phyloP scores from a whole-genome alignment of 2,329 filamentous ascomycete genomes.

The Juglanconis sp. region DNA sequence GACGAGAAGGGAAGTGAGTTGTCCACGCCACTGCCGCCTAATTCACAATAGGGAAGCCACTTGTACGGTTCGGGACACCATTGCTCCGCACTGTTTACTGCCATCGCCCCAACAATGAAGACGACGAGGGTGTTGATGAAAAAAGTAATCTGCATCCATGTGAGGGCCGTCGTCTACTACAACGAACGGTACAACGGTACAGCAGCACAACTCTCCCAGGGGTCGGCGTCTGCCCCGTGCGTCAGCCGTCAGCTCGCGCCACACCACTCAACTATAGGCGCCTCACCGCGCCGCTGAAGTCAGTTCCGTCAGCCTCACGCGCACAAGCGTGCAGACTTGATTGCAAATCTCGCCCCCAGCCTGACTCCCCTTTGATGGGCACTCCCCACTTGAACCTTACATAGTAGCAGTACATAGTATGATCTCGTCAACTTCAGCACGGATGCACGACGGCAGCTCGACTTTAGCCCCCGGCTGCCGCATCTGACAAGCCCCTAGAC shows the following conservation, averaged over 20 bases:
- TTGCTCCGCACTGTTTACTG: neutral
- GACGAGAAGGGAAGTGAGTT: conserved; percentile 4
- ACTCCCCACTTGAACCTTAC: too few relatives aligned
- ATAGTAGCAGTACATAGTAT: neutral
- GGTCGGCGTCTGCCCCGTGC: neutral
- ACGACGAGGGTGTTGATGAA: neutral
- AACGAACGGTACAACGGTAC: too few relatives aligned
- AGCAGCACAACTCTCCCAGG: neutral
- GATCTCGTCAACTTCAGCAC: neutral
- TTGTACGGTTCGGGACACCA: neutral
- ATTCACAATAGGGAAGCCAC: conserved; percentile 4
- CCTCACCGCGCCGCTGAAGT: conserved; percentile 5
- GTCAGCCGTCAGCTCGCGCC: neutral
- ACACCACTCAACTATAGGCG: neutral
- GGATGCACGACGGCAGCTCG: neutral
- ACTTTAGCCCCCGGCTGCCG: neutral
- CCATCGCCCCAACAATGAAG: neutral
- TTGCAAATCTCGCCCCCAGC: neutral
- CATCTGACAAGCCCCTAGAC: neutral
- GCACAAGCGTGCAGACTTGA: neutral
- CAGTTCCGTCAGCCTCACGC: neutral
- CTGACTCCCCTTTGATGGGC: neutral
- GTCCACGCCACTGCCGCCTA: conserved; percentile 3
- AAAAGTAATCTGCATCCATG: too few relatives aligned
- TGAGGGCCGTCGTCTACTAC: too few relatives aligned